Conservation (phyloP, 139 green algal species). For the Edaphochlamys debaryana region DNA sequence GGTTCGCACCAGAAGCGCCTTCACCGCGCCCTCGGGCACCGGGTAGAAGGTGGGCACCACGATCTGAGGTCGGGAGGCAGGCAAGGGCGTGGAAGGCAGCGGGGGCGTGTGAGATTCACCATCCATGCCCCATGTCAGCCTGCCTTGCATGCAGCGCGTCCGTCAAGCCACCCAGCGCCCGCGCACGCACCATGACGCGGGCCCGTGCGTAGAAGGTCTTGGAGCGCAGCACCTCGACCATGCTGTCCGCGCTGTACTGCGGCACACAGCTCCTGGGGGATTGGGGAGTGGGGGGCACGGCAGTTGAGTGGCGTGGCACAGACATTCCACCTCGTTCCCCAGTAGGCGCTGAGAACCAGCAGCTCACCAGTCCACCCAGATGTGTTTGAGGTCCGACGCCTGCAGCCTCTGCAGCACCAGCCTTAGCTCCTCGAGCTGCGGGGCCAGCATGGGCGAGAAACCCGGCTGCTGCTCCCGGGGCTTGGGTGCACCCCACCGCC, state of each 20-base stretch:
- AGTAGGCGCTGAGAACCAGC: no score
- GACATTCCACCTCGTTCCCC: not conserved
- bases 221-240: conserved; percentile 31
- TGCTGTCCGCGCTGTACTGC: conserved; percentile 9
- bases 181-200: not conserved
- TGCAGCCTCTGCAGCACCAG: not conserved
- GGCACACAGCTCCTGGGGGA: conserved; percentile 15
- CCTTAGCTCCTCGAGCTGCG: conserved; percentile 2
- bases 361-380: conserved; percentile 33
- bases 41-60: conserved; percentile 29
- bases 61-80: no score
- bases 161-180: no score
- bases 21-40: not conserved
- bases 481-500: conserved; percentile 7
- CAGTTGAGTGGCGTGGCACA: not conserved
- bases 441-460: conserved; percentile 6
- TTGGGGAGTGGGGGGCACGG: not conserved
- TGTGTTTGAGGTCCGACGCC: not conserved
- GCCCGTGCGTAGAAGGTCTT: not conserved
- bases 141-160: no score
- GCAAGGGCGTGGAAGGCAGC: no score
- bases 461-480: not conserved
- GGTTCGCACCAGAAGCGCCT: not conserved
- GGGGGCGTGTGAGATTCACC: no score
- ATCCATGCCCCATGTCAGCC: no score